These are phyloP conservation scores for Blastobotrys attinorum DNA, from an alignment of 805 yeast species.

Conservation along the genomic window DNA sequence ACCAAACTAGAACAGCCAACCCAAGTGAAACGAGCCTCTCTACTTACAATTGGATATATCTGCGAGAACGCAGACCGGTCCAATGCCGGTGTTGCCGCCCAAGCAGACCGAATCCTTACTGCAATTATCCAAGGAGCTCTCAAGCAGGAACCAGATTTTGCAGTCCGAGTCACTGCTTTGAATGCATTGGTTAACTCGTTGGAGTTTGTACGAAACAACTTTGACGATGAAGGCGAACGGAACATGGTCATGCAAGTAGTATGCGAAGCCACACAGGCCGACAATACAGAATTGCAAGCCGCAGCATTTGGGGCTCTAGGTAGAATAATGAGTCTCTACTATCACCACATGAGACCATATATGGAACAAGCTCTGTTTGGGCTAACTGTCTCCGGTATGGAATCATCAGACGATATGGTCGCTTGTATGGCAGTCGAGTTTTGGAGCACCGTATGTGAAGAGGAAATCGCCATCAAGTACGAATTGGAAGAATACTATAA, in stretches of 20 bases:
- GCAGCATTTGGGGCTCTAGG: constrained; percentile 95
- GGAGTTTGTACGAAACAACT: constrained; percentile 80
- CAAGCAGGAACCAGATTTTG: constrained; percentile 60
- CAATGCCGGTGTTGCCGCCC: constrained; percentile 67
- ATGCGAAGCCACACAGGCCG: constrained; percentile 96
- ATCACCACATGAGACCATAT: constrained; percentile 82
- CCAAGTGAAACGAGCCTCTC: constrained; percentile 76
- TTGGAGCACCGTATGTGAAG: constrained; percentile 99
- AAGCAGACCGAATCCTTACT: constrained; percentile 85
- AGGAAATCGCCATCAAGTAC: constrained; percentile 72
- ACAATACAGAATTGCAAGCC: constrained; percentile 74
- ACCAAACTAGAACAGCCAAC: constrained; percentile 74
- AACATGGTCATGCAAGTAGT: constrained; percentile 98
- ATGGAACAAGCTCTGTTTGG: constrained; percentile 96
- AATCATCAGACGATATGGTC: constrained; percentile 71
- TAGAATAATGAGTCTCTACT: constrained; percentile 82
- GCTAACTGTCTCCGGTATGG: constrained; percentile 84
- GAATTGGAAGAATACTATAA: constrained; percentile 26
- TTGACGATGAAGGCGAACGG: constrained; percentile 89
- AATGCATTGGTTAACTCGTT: constrained; percentile 87
- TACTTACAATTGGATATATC: constrained; percentile 87
- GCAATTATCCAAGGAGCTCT: constrained; percentile 98
- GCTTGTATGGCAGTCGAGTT: constrained; percentile 98
- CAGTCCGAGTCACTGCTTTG: constrained; percentile 82
- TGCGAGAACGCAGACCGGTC: constrained; percentile 90